Evolutionary conservation across 192 early-diverging fungal species (phyloP), one percentile per base, ranked within the genome.

Genomic region (Endogone sp.): DNA sequence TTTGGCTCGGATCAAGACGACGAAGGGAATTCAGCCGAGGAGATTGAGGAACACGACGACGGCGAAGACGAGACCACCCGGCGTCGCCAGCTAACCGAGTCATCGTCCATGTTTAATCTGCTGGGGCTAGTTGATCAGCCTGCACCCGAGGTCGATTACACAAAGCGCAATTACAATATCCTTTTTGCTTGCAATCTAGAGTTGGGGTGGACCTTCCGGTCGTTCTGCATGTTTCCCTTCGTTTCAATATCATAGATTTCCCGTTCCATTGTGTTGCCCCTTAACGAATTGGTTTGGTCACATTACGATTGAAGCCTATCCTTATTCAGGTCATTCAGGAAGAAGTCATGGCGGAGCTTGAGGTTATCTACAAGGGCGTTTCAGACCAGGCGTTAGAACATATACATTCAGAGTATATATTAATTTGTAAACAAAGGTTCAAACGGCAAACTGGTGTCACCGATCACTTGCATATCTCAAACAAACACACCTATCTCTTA

Each of bases 261-360:
- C 68, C 71, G 65, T 77, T 74, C 66, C 56, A 68, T 24, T 64
- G 28, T 30, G 31, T 58, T 26, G 28, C 56, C n/a, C 25, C 32
- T 60, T 13, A 64, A 29, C 22, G 24, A 13, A 58, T 69, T 29
- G 71, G 28, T 62, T 74, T 76, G 4, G 4, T 44, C 37, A 13
- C 4, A 44, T 44, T 44, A 44, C 76, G 80, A 66, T 76, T 93
- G 66, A 95, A 94, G 70, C 85, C 89, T 22, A 74, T 84, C 32
- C 86, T 99, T 32, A 90, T 92, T 55, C 87, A 93, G 54, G 87
- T 87, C 44, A 88, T 99, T 70, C 86, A 89, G 49, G 97, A 97
- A 71, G 97, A 97, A 68, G 85, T 97, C 69, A 91, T 95, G 65
- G 88, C 88, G 62, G 97, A 97, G 73, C 76, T 95, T 22, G 90